phyloP scores from a whole-genome alignment of 805 yeast species.

The Saccharomycodes ludwigii region DNA sequence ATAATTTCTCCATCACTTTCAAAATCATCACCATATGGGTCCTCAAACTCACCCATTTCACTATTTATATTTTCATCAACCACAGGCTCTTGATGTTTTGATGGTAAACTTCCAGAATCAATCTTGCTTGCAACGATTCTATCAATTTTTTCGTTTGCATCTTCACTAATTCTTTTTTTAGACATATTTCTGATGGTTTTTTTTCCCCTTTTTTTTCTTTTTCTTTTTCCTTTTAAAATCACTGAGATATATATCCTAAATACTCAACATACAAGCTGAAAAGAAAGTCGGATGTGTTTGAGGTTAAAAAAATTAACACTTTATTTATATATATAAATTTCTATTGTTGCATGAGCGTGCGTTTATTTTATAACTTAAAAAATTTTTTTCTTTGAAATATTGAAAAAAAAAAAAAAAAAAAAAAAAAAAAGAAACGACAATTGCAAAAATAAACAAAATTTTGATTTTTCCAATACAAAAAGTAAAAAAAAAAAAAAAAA shows the following conservation, averaged over 20 bases:
- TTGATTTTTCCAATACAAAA: neutral
- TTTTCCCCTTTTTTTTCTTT: too few relatives aligned
- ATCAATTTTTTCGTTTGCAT: conserved; percentile 25
- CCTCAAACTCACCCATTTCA: conserved; percentile 79
- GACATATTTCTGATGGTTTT: conserved; percentile 13
- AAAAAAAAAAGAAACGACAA: neutral
- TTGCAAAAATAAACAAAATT: neutral
- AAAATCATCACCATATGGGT: conserved; percentile 80
- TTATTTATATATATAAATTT: too few relatives aligned
- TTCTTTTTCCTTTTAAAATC: too few relatives aligned
- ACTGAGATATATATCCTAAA: too few relatives aligned
- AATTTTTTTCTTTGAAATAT: neutral
- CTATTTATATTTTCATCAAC: conserved; percentile 31
- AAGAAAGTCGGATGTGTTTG: too few relatives aligned
- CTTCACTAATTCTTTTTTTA: conserved; percentile 14
- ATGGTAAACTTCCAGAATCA: conserved; percentile 17
- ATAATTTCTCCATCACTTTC: conserved; percentile 87
- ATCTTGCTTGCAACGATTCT: conserved; percentile 30
- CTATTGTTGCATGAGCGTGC: too few relatives aligned
- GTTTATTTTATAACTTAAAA: too few relatives aligned
- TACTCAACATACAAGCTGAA: too few relatives aligned
- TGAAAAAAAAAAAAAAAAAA: neutral
- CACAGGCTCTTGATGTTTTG: conserved; percentile 8
- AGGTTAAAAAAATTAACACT: too few relatives aligned
- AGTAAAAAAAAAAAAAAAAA: too few relatives aligned